These are phyloP conservation scores for Mycena belliarum DNA, from an alignment of 768 basidiomycete species.

Conservation along the genomic window DNA sequence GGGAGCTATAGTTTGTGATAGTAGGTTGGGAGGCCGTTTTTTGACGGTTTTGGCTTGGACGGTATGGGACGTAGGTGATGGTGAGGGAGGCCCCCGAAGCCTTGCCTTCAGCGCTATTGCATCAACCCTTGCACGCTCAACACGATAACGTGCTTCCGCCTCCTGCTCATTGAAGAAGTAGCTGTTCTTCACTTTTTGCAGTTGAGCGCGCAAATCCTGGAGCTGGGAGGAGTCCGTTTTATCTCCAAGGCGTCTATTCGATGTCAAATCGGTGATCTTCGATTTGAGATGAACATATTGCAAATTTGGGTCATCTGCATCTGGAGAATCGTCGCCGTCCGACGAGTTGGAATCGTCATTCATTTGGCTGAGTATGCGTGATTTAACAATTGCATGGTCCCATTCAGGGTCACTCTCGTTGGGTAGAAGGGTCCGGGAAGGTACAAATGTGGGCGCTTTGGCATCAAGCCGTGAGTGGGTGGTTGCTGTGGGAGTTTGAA, in stretches of 20 bases:
- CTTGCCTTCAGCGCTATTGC: slow-evolving; percentile 43
- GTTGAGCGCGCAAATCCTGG: slow-evolving; percentile 43
- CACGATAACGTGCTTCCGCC: slow-evolving; percentile 57
- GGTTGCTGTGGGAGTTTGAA: slow-evolving; percentile 3
- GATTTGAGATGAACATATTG: slow-evolving; percentile 67
- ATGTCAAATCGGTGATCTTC: slow-evolving; percentile 49
- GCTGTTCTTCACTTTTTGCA: slow-evolving; percentile 50
- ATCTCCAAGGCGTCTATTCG: slow-evolving; percentile 29
- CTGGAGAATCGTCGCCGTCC: slow-evolving; percentile 33
- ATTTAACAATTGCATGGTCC: slow-evolving; percentile 22
- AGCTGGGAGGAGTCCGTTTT: slow-evolving; percentile 30
- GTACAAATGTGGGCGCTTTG: slow-evolving; percentile 41
- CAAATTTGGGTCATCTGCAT: slow-evolving; percentile 56
- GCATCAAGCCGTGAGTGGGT: slow-evolving; percentile 36
- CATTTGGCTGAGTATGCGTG: slow-evolving; percentile 21
- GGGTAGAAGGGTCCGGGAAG: slow-evolving; percentile 25
- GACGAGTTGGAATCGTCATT: slow-evolving; percentile 24
- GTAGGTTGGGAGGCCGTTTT: slow-evolving; percentile 13
- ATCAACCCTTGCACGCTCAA: slow-evolving; percentile 54
- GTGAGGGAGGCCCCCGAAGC: slow-evolving; percentile 29
- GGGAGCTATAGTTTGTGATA: slow-evolving; percentile 1
- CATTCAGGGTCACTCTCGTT: slow-evolving; percentile 13
- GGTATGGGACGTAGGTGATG: neutral
- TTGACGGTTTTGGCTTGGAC: slow-evolving; percentile 3
- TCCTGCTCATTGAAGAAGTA: slow-evolving; percentile 75